Base-by-base conservation (phyloP, 768 basidiomycete species). In the Termitomyces sp. region DNA sequence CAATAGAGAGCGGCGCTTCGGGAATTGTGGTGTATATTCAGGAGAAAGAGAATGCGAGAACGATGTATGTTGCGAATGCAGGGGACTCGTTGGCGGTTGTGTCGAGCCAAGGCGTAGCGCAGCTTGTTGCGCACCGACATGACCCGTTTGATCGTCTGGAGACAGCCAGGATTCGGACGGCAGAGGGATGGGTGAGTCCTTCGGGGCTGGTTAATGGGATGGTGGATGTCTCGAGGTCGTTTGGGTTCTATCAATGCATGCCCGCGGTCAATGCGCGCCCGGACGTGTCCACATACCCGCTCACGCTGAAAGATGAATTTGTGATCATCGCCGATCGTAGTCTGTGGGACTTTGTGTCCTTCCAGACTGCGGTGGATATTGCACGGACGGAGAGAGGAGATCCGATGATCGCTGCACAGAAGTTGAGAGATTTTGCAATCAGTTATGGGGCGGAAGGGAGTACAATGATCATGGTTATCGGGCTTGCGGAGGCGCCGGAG, bases 381-480 rank as follows among this genome's bases (percentile, higher is more conserved):
- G 95, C 94, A 0, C 82, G 91, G 41, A 82, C 83, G 7, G 89
- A 89, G 66, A 72, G 81, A 39, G 70, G 74, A 4, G 78, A 82
- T 63, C 80, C 80, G 7, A 82, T 81, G 79, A 86, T 94, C 67
- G 97, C 97, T 5, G 93, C 97, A 0, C 95, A 98, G 76, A 98
- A 97, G 75, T 73, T 99, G 44, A 84, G 97, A 50, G 97, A 99
- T 70, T 91, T 98, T 62, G 94, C 97, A 8, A 92, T 99, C 68
- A 93, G 93, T 65, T 98, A 98, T 72, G 97, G 97, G 2, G 93
- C 95, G 18, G 87, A 91, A 56, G 93, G 92, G 15, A 91, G 87
- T 61, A 90, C 89, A 50, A 98, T 98, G 95, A 95, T 98, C 74
- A 98, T 98, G 96, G 94, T 98, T 37, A 84, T 98, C 64, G 84